These are phyloP conservation scores for Jatropha podagrica DNA, from an alignment of 441 rosid species.

Conservation along the genomic window DNA sequence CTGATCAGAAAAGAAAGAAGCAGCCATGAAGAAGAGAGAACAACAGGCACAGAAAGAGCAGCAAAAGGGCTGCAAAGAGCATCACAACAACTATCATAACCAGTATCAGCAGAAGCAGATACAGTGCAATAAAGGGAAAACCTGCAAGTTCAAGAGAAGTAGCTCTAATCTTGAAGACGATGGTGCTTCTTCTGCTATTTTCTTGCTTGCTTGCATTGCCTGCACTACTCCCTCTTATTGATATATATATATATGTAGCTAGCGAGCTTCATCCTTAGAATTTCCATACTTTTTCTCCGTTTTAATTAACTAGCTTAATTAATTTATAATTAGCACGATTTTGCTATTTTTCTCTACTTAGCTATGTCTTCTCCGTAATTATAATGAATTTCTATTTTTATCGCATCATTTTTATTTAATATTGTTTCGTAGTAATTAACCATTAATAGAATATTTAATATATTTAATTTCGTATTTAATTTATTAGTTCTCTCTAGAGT, in stretches of 20 bases:
- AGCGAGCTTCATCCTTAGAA: not conserved
- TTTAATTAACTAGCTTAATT: not conserved
- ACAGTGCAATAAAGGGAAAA: conserved; percentile 69
- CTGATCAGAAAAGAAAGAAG: not conserved
- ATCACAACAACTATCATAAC: not conserved
- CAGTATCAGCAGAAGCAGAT: conserved; percentile 38
- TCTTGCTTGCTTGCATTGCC: conserved; percentile 85
- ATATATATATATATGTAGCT: not conserved
- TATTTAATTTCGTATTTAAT: no score
- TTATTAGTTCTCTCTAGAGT: no score
- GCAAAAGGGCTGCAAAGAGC: conserved; percentile 19
- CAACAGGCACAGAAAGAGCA: conserved; percentile 21
- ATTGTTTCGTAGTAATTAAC: no score
- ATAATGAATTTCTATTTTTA: no score
- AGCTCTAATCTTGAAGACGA: conserved; percentile 68
- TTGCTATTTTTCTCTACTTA: no score
- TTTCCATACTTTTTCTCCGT: not conserved
- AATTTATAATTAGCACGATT: no score
- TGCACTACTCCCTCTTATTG: conserved; percentile 50
- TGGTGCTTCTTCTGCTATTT: conserved; percentile 85
- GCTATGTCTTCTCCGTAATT: no score
- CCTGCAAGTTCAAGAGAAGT: conserved; percentile 77
- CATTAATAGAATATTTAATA: no score
- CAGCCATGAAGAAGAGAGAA: conserved; percentile 48
- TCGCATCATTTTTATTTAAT: no score